Evolutionary conservation across 257 asterid species (phyloP).

Genomic region (Rehmannia glutinosa): DNA sequence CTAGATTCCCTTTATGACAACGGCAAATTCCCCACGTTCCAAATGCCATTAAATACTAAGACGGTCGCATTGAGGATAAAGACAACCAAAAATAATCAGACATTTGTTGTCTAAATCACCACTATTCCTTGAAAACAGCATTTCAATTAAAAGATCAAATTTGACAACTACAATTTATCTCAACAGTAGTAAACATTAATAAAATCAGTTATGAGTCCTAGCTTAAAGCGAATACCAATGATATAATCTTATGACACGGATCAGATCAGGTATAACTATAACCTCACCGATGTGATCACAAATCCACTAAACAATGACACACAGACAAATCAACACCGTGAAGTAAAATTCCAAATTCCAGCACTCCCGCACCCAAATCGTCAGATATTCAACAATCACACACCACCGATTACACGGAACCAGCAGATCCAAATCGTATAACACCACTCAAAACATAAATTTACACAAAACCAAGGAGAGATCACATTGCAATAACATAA

Average conservation of each 20-base stretch:
- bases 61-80: neutral
- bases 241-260: neutral
- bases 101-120: neutral
- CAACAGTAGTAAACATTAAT: neutral
- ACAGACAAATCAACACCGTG: neutral
- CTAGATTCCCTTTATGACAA: neutral
- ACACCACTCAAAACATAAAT: neutral
- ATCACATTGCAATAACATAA: conserved; percentile 18
- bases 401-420: neutral
- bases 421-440: conserved; percentile 24
- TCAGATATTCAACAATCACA: neutral
- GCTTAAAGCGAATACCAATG: neutral
- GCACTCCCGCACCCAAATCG: conserved; percentile 6
- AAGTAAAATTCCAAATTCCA: conserved; percentile 7
- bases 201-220: neutral
- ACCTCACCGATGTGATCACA: conserved; percentile 1
- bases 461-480: conserved; percentile 7
- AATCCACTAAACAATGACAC: conserved; percentile 10
- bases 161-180: neutral
- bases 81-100: neutral
- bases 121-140: neutral
- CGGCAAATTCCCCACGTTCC: neutral
- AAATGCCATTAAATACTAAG: neutral
- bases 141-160: conserved; percentile 1
- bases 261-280: conserved; percentile 5